Conservation (phyloP, 179 eudicot genomes). For the Actinidia arguta region DNA sequence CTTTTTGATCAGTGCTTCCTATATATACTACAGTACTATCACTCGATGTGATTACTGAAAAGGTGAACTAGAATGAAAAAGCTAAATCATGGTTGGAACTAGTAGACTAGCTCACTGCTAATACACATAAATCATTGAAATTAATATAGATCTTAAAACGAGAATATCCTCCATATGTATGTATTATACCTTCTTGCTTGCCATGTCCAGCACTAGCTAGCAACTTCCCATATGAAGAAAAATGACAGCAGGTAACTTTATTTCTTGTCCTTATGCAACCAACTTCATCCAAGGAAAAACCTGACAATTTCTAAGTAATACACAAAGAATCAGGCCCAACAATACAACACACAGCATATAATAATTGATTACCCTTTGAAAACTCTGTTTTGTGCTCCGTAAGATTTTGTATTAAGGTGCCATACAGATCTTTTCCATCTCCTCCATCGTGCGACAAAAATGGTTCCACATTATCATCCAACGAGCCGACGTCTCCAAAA, state of each 20-base stretch:
- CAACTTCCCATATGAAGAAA: constrained; percentile 91
- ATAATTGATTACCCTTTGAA: constrained; percentile 60
- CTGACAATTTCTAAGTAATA: constrained; percentile 36
- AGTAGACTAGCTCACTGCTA: not conserved
- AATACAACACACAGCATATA: not conserved
- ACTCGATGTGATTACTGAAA: not conserved
- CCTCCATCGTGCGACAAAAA: constrained; percentile 73
- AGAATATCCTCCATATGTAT: not conserved
- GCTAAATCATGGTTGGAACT: not conserved
- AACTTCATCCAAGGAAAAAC: constrained; percentile 83
- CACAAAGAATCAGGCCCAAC: not conserved
- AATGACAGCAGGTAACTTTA: constrained; percentile 87
- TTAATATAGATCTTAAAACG: not conserved
- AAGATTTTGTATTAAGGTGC: constrained; percentile 71
- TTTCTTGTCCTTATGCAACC: constrained; percentile 70
- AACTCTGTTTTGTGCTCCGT: constrained; percentile 86
- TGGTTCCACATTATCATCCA: constrained; percentile 88
- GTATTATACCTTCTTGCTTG: constrained; percentile 73
- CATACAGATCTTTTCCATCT: constrained; percentile 74
- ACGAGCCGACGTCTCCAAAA: constrained; percentile 87
- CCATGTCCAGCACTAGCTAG: constrained; percentile 97
- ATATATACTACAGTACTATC: not conserved
- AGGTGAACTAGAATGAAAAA: not conserved
- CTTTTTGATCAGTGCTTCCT: not conserved
- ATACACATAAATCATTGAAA: not conserved